Percentiles rank a stretch among this genome's conserved stretches.
These are phyloP conservation scores for Neurospora sp. DNA, from an alignment of 2,329 filamentous ascomycete species.

Conservation along the genomic window DNA sequence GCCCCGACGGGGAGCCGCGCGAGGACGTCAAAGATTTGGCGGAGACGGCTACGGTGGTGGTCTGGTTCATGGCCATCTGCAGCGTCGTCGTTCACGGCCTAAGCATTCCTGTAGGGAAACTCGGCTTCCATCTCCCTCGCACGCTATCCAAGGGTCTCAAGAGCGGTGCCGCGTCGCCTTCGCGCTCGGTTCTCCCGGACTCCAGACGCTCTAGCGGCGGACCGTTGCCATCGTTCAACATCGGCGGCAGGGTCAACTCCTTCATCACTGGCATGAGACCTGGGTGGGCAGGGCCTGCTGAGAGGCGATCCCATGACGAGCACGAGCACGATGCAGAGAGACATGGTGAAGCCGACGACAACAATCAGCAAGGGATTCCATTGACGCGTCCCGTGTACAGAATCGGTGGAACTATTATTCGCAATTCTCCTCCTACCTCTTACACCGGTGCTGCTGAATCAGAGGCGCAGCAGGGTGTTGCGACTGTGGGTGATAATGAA, in stretches of 20 bases:
- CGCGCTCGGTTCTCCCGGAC: conserved; percentile 3
- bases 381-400: conserved; percentile 25
- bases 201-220: conserved; percentile 12
- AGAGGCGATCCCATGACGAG: conserved; percentile 1
- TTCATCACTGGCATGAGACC: conserved; percentile 13
- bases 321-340: neutral
- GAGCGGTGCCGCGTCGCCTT: conserved; percentile 10
- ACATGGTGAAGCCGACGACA: neutral
- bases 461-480: neutral
- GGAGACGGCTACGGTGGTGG: conserved; percentile 60
- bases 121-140: conserved; percentile 52
- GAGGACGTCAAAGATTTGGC: conserved; percentile 55
- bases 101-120: conserved; percentile 66
- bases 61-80: conserved; percentile 81
- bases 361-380: conserved; percentile 3
- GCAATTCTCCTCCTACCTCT: neutral
- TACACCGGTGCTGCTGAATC: neutral
- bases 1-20: conserved; percentile 34
- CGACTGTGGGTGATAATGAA: neutral
- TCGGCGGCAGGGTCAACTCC: conserved; percentile 23
- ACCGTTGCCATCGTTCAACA: conserved; percentile 17
- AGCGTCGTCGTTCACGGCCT: conserved; percentile 80
- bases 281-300: neutral
- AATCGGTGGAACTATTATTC: conserved; percentile 32
- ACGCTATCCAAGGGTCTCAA: conserved; percentile 42